These are phyloP conservation scores for Chaetomium globosum DNA, from an alignment of 2,329 filamentous ascomycete genomes.

Conservation along the genomic window DNA sequence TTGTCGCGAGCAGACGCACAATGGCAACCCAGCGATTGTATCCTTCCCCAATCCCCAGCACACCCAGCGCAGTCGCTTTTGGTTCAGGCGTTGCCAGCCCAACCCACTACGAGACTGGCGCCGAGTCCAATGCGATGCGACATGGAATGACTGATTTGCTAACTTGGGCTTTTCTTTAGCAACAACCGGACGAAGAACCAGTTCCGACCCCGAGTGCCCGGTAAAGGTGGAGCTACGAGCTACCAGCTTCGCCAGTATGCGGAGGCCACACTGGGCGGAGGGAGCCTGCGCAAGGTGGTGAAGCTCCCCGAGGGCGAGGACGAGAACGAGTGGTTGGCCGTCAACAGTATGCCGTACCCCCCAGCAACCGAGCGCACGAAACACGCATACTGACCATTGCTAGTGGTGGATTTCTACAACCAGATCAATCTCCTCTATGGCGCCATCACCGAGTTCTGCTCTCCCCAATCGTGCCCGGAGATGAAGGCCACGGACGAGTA, in stretches of 20 bases:
- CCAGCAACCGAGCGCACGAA: not conserved
- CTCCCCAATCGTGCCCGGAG: slow-evolving; percentile 92
- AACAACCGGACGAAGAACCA: slow-evolving; percentile 87
- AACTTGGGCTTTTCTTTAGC: slow-evolving; percentile 48
- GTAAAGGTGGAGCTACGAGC: slow-evolving; percentile 80
- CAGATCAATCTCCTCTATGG: slow-evolving; percentile 99
- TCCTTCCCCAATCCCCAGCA: slow-evolving; percentile 16
- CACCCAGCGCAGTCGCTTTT: slow-evolving; percentile 40
- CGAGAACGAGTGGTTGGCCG: slow-evolving; percentile 95
- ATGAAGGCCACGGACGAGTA: slow-evolving; percentile 99
- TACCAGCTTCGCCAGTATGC: slow-evolving; percentile 98
- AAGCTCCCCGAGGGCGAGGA: slow-evolving; percentile 97
- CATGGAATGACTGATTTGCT: slow-evolving; percentile 15
- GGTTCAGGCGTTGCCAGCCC: slow-evolving; percentile 1
- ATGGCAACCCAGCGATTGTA: slow-evolving; percentile 29
- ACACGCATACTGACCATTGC: slow-evolving; percentile 37
- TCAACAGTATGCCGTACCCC: slow-evolving; percentile 71
- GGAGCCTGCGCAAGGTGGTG: slow-evolving; percentile 92
- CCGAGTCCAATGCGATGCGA: slow-evolving; percentile 11
- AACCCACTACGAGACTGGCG: slow-evolving; percentile 12
- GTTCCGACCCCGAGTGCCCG: slow-evolving; percentile 82
- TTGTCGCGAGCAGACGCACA: slow-evolving; percentile 6
- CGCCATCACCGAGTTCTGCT: slow-evolving; percentile 98
- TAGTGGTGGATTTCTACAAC: slow-evolving; percentile 99
- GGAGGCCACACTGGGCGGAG: slow-evolving; percentile 92